A percentile compares a stretch with the other conserved stretches of the same genome.
These are phyloP conservation scores for Physcia stellaris DNA, from an alignment of 495 filamentous ascomycete genomes.

Conservation along the genomic window DNA sequence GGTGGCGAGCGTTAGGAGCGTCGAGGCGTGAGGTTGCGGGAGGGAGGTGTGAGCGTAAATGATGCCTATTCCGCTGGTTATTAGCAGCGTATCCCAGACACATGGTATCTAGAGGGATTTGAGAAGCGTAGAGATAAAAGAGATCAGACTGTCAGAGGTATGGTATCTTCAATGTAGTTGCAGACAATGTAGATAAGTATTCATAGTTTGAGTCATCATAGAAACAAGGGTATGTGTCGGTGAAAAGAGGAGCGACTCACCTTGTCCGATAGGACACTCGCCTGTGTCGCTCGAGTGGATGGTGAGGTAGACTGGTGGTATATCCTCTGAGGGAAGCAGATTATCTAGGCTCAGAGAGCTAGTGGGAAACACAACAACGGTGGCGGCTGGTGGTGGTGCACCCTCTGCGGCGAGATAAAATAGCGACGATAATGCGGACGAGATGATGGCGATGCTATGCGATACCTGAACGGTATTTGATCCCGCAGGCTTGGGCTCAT, in stretches of 20 bases:
- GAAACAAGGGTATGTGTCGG: slow-evolving; percentile 13
- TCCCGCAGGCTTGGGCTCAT: background rate
- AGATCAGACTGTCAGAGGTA: slow-evolving; percentile 86
- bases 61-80: slow-evolving; percentile 58
- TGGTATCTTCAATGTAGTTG: slow-evolving; percentile 63
- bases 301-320: slow-evolving; percentile 54
- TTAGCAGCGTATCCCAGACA: no score
- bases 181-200: slow-evolving; percentile 99
- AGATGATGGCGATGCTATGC: slow-evolving; percentile 48
- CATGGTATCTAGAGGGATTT: no score
- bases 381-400: slow-evolving; percentile 56
- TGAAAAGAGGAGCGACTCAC: slow-evolving; percentile 46
- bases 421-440: slow-evolving; percentile 47
- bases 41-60: slow-evolving; percentile 50
- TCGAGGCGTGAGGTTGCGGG: slow-evolving; percentile 20
- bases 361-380: slow-evolving; percentile 55
- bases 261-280: slow-evolving; percentile 74
- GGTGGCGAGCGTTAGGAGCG: slow-evolving; percentile 43
- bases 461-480: slow-evolving; percentile 21
- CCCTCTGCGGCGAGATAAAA: slow-evolving; percentile 66
- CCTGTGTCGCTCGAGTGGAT: slow-evolving; percentile 76
- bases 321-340: slow-evolving; percentile 2
- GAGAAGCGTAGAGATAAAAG: slow-evolving; percentile 14
- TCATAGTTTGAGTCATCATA: slow-evolving; percentile 54
- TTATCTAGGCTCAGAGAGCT: slow-evolving; percentile 3